Percentiles rank a stretch among this genome's conserved stretches.
Evolutionary conservation across 352 stramenopile species (phyloP).

Genomic region (Pythium vanterpoolii): DNA sequence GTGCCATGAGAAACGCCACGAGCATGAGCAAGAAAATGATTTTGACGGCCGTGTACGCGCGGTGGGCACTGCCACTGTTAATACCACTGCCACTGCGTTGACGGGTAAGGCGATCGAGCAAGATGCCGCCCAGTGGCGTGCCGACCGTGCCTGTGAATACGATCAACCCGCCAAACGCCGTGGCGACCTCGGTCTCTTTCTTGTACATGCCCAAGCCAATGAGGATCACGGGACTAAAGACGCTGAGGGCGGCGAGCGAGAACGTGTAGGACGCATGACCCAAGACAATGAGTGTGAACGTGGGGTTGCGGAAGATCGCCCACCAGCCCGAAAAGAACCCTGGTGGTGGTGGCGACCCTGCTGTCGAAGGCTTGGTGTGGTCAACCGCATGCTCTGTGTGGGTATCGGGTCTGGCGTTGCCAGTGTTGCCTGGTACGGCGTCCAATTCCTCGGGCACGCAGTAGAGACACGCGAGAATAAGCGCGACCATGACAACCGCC

Average conservation of each 20-base stretch:
- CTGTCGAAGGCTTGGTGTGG: not conserved
- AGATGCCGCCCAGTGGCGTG: slow-evolving; percentile 81
- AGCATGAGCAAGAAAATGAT: slow-evolving; percentile 72
- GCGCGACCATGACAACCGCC: slow-evolving; percentile 72
- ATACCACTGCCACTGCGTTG: slow-evolving; percentile 20
- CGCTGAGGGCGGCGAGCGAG: slow-evolving; percentile 79
- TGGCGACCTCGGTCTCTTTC: slow-evolving; percentile 76
- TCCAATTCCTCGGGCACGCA: slow-evolving; percentile 60
- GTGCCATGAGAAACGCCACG: slow-evolving; percentile 43
- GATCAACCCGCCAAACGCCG: slow-evolving; percentile 85
- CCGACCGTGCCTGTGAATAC: slow-evolving; percentile 84
- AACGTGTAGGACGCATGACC: slow-evolving; percentile 88
- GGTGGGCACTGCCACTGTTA: slow-evolving; percentile 35
- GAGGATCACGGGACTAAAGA: slow-evolving; percentile 88
- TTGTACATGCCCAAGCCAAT: slow-evolving; percentile 88
- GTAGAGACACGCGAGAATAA: slow-evolving; percentile 66
- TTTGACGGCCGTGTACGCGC: slow-evolving; percentile 52
- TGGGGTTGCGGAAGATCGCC: slow-evolving; percentile 58
- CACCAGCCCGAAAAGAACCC: slow-evolving; percentile 57
- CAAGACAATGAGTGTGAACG: slow-evolving; percentile 80
- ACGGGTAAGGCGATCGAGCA: slow-evolving; percentile 59
- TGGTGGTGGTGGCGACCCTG: slow-evolving; percentile 9
- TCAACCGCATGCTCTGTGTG: slow-evolving; percentile 19
- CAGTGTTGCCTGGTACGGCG: slow-evolving; percentile 34
- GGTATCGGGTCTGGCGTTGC: slow-evolving; percentile 12